phyloP scores from a whole-genome alignment of 2,329 filamentous ascomycete species.

The Colletotrichum cereale region DNA sequence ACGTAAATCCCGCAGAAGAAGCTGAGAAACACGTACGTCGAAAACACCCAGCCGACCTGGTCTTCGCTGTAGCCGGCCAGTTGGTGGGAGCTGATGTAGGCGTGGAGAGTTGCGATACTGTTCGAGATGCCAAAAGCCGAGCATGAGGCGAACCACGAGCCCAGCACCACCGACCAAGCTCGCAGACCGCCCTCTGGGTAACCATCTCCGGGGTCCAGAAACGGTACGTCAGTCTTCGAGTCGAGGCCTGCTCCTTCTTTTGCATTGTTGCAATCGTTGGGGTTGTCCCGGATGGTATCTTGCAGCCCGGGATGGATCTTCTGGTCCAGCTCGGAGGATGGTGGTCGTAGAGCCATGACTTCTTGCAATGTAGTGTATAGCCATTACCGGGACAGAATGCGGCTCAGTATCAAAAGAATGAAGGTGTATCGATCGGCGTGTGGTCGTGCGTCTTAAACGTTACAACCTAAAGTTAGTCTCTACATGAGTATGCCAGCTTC shows the following conservation, averaged over 20 bases:
- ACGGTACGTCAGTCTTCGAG: conserved; percentile 10
- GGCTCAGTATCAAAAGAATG: not conserved
- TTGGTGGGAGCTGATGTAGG: conserved; percentile 81
- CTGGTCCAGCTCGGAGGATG: not conserved
- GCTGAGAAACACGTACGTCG: conserved; percentile 83
- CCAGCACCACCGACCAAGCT: conserved; percentile 88
- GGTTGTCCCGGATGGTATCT: not conserved
- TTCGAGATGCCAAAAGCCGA: conserved; percentile 84
- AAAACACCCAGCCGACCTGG: conserved; percentile 88
- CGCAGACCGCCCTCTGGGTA: conserved; percentile 86
- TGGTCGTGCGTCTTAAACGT: not conserved
- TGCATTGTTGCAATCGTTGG: not conserved
- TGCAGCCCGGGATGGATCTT: not conserved
- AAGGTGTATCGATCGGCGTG: not conserved
- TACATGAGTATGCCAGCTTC: not conserved
- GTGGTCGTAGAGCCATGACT: not conserved
- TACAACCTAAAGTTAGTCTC: not conserved
- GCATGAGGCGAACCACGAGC: conserved; percentile 82
- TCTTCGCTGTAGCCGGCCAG: conserved; percentile 75
- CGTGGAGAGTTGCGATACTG: conserved; percentile 82
- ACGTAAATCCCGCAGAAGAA: conserved; percentile 90
- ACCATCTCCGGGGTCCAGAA: conserved; percentile 53
- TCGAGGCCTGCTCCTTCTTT: not conserved
- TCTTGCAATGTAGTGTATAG: not conserved
- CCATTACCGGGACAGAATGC: not conserved